phyloP scores from a whole-genome alignment of 768 basidiomycete species.

The Cubamyces lactineus region DNA sequence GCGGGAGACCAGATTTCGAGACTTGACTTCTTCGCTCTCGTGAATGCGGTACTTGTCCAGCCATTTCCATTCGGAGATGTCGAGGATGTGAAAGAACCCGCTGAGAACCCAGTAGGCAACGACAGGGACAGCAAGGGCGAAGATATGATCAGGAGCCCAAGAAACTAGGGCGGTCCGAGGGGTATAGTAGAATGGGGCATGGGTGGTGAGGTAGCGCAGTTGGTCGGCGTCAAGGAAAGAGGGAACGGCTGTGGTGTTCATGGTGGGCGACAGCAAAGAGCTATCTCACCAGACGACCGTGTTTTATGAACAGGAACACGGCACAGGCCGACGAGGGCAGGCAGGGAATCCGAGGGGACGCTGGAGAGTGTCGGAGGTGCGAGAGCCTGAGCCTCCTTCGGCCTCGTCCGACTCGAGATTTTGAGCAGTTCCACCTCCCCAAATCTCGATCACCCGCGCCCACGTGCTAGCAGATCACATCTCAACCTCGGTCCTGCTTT shows the following conservation, averaged over 20 bases:
- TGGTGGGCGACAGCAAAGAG: conserved; percentile 8
- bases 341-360: no score
- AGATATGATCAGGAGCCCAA: conserved; percentile 64
- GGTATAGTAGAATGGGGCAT: conserved; percentile 33
- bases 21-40: conserved; percentile 76
- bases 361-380: neutral
- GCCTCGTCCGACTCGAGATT: conserved; percentile 11
- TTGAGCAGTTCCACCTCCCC: neutral
- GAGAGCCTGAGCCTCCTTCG: neutral
- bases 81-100: conserved; percentile 79
- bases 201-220: conserved; percentile 27
- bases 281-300: no score
- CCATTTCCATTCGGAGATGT: conserved; percentile 74
- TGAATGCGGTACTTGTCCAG: conserved; percentile 88
- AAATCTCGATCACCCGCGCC: neutral
- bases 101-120: conserved; percentile 85
- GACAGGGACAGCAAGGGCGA: conserved; percentile 76
- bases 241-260: conserved; percentile 28
- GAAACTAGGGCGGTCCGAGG: conserved; percentile 23
- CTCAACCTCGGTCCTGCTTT: no score
- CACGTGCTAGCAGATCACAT: conserved; percentile 14
- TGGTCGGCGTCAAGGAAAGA: conserved; percentile 27
- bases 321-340: no score
- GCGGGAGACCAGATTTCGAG: conserved; percentile 75
- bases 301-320: no score